Evolutionary conservation across 805 yeast genomes (phyloP), one percentile per base, ranked within the genome.

Genomic region (Candida easanensis): DNA sequence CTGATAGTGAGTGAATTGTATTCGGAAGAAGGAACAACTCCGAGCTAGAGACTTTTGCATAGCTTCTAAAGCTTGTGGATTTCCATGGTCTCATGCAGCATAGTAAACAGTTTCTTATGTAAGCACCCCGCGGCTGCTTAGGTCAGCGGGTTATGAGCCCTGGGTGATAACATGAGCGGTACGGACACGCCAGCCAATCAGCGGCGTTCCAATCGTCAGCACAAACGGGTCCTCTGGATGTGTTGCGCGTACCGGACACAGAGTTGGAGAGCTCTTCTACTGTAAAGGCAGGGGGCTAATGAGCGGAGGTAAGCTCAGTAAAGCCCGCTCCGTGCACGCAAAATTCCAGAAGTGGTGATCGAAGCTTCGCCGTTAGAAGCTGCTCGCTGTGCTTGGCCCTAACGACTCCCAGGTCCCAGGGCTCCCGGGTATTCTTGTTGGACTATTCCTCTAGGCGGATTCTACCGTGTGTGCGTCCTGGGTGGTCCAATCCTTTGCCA

Each of bases 181-280:
- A 18, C 19, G 3, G 20, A 6, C 34, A 27, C 26, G 13, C 14
- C 25, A 31, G 37, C 54, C 54, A 51, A 51, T 51, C 49, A 51
- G 39, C 28, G 39, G 11, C 26, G 21, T 40, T 10, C 4, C 38
- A 46, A 46, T 35, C 44, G 54, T 50, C 44, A 50, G 44, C 54
- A 32, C 21, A 16, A n/a, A 33, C 5, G 10, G 18, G n/a, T 4
- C 18, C 13, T 22, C 10, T 7, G 10, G 25, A 27, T 27, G 31
- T 27, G 31, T 27, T 30, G 18, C 33, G 33, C 33, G 33, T 10
- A 26, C 30, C n/a, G 25, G 10, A 22, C 7, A 26, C 30, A n/a
- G n/a, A n/a, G n/a, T n/a, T n/a, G n/a, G n/a, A n/a, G n/a, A n/a
- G n/a, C n/a, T n/a, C n/a, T n/a, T n/a, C n/a, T n/a, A n/a, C n/a